These are phyloP conservation scores for Suillus lakei DNA, from an alignment of 768 basidiomycete species.

Conservation along the genomic window DNA sequence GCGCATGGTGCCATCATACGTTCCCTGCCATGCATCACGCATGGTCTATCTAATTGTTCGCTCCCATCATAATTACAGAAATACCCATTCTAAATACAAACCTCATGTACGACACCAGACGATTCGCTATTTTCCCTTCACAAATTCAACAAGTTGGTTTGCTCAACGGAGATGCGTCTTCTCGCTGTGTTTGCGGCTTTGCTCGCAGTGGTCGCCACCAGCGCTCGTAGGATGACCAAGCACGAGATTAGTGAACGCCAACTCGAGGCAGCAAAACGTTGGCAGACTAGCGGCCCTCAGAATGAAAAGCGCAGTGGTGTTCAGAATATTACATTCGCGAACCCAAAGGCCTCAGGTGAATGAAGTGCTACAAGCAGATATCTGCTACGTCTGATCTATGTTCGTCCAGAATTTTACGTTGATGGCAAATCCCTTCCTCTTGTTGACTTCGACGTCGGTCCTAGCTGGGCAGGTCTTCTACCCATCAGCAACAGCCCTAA, in stretches of 20 bases:
- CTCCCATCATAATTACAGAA: background rate
- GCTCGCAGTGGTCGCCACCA: slow-evolving; percentile 11
- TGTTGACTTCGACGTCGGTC: slow-evolving; percentile 74
- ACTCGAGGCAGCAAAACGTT: slow-evolving; percentile 52
- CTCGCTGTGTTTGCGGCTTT: slow-evolving; percentile 11
- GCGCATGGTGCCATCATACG: slow-evolving; percentile 4
- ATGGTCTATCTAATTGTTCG: background rate
- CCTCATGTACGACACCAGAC: background rate
- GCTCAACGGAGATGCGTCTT: slow-evolving; percentile 18
- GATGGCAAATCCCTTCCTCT: slow-evolving; percentile 67
- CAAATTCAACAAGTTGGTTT: background rate
- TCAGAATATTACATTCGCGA: slow-evolving; percentile 75
- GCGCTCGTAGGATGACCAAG: slow-evolving; percentile 38
- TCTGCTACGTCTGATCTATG: background rate
- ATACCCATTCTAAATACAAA: background rate
- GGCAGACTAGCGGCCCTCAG: slow-evolving; percentile 14
- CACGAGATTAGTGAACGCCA: slow-evolving; percentile 51
- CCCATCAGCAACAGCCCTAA: slow-evolving; percentile 65
- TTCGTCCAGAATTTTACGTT: slow-evolving; percentile 66
- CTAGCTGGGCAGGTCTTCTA: slow-evolving; percentile 75
- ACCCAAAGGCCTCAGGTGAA: slow-evolving; percentile 65
- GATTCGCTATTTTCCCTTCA: background rate
- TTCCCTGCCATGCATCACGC: too few species aligned
- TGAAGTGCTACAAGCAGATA: background rate
- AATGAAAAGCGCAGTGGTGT: slow-evolving; percentile 26